Evolutionary conservation across 2,329 filamentous ascomycete species (phyloP).

Genomic region (Hymenoscyphus fraxineus): DNA sequence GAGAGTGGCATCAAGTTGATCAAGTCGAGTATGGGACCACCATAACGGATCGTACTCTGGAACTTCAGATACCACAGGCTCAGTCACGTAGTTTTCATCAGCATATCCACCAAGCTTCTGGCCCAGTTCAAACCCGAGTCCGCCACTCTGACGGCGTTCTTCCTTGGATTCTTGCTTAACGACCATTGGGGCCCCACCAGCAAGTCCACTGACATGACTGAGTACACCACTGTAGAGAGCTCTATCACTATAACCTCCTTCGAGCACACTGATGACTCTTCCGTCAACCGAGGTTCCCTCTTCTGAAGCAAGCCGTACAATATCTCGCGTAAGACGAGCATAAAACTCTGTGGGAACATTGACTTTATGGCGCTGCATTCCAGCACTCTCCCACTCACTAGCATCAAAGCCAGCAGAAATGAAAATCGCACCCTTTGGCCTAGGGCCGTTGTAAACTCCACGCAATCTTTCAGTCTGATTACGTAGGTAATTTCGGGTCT

Average conservation of each 20-base stretch:
- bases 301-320: constrained; percentile 77
- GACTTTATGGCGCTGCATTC: constrained; percentile 94
- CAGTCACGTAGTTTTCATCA: constrained; percentile 19
- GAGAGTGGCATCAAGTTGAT: constrained; percentile 63
- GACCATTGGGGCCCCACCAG: constrained; percentile 47
- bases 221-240: constrained; percentile 84
- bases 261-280: constrained; percentile 85
- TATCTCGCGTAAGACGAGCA: constrained; percentile 80
- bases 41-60: constrained; percentile 62
- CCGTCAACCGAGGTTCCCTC: constrained; percentile 74
- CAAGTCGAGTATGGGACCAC: constrained; percentile 66
- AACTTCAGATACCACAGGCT: constrained; percentile 16
- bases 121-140: constrained; percentile 57
- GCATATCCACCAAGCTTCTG: constrained; percentile 45
- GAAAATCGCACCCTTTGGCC: constrained; percentile 83
- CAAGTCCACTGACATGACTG: constrained; percentile 83
- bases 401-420: constrained; percentile 95
- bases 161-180: constrained; percentile 37
- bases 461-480: constrained; percentile 65
- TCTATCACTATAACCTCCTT: constrained; percentile 93
- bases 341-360: constrained; percentile 98
- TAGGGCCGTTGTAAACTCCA: constrained; percentile 51
- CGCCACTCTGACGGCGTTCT: constrained; percentile 32
- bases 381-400: constrained; percentile 85
- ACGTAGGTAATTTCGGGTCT: constrained; percentile 73